phyloP scores from a whole-genome alignment of 352 stramenopile genomes.

The Phytophthora pisi region DNA sequence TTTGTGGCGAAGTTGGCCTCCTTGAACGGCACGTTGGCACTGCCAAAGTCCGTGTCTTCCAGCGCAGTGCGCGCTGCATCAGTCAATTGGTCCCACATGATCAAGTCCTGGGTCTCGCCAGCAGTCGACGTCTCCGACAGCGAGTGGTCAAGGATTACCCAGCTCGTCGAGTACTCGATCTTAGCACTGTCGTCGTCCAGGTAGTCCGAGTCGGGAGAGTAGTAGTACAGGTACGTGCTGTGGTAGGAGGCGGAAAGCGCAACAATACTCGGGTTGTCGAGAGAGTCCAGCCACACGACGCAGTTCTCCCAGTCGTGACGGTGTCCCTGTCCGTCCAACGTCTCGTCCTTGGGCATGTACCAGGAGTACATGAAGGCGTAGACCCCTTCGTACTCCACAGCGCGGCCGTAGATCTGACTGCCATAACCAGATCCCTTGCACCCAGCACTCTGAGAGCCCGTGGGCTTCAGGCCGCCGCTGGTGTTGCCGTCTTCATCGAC shows the following conservation, averaged over 20 bases:
- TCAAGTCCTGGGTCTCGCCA: constrained; percentile 27
- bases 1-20: constrained; percentile 35
- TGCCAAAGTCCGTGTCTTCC: constrained; percentile 34
- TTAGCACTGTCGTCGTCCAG: constrained; percentile 15
- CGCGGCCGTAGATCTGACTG: constrained; percentile 37
- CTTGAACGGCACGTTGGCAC: constrained; percentile 40
- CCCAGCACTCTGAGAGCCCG: constrained; percentile 23
- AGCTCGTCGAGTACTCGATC: constrained; percentile 28
- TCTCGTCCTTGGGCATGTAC: constrained; percentile 58
- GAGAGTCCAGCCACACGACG: constrained; percentile 44
- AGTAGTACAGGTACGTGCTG: constrained; percentile 15
- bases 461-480: constrained; percentile 27
- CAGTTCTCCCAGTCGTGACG: constrained; percentile 53
- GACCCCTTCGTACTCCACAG: constrained; percentile 28
- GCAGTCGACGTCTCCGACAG: constrained; percentile 11
- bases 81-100: constrained; percentile 31
- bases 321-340: constrained; percentile 27
- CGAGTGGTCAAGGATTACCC: constrained; percentile 9
- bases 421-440: constrained; percentile 30
- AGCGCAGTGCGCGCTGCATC: constrained; percentile 24
- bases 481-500: constrained; percentile 34
- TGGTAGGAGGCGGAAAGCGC: constrained; percentile 20
- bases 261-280: constrained; percentile 11
- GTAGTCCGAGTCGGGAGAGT: constrained; percentile 9
- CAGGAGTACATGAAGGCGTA: constrained; percentile 47